These are phyloP conservation scores for Piper betle DNA, from an alignment of 164 flowering plant genomes.

Conservation along the genomic window DNA sequence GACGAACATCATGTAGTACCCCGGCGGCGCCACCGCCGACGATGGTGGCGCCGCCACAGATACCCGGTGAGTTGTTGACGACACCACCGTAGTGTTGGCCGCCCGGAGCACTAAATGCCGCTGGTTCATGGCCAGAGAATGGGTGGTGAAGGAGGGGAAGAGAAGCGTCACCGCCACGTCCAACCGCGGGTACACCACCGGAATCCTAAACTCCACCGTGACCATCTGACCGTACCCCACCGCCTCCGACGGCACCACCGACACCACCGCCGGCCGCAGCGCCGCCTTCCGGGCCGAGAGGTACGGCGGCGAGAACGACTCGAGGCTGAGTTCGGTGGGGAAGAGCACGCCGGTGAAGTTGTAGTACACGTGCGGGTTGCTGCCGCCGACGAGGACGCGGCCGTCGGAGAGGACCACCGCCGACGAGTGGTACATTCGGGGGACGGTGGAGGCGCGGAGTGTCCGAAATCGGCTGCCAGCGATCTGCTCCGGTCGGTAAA, in stretches of 20 bases:
- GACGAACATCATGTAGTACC: constrained; percentile 71
- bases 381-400: constrained; percentile 75
- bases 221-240: constrained; percentile 28
- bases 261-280: constrained; percentile 35
- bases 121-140: constrained; percentile 71
- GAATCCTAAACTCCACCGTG: constrained; percentile 22
- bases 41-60: constrained; percentile 39
- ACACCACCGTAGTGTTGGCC: constrained; percentile 11
- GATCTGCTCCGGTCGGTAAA: constrained; percentile 26
- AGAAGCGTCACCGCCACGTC: constrained; percentile 33
- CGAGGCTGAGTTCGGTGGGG: constrained; percentile 77
- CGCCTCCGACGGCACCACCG: constrained; percentile 12
- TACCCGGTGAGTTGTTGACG: constrained; percentile 22
- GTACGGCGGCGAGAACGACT: constrained; percentile 57
- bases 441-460: constrained; percentile 28
- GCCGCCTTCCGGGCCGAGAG: constrained; percentile 12
- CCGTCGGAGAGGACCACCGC: constrained; percentile 63
- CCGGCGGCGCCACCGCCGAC: constrained; percentile 56
- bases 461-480: constrained; percentile 30
- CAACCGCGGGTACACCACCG: constrained; percentile 6
- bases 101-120: constrained; percentile 38
- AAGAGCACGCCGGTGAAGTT: constrained; percentile 34
- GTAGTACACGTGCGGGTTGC: constrained; percentile 64
- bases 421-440: constrained; percentile 78
- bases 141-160: constrained; percentile 72